Evolutionary conservation across 176 grass and related monocot species (phyloP), one percentile per base, ranked within the genome.

Genomic region (Poa pratensis): DNA sequence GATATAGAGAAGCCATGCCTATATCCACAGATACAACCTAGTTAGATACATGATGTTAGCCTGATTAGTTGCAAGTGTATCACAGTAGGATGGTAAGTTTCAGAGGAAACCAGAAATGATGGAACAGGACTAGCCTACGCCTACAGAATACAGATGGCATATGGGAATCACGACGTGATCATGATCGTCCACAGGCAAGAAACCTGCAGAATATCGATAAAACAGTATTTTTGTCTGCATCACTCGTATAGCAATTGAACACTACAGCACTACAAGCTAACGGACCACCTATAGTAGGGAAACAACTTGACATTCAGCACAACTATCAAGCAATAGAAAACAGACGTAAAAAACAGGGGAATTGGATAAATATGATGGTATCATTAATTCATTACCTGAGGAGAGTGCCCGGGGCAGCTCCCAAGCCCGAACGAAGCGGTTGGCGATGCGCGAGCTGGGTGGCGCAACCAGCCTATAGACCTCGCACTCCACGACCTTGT

Each of bases 401-500:
- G 71, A 50, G 71, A 74, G 43, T 46, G 70, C 70, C 70, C 70
- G 70, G 12, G 70, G 70, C 22, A 73, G 22, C 43, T 73, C 70
- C 70, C 70, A 73, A 26, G 70, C 22, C 70, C 70, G 43, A 23
- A 73, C 70, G 43, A 73, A 73, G 45, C 71, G 71, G 46, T 13
- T 74, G 45, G 71, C 71, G 43, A 74, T 50, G 23, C 24, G 1
- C 23, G 8, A 51, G 71, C 71, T 74, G 6, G 71, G 71, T 15
- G 71, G 71, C 24, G 71, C 71, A 74, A 74, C 71, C 9, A 74
- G 24, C 15, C 45, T 45, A 51, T 74, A 74, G 45, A 74, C 45
- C 71, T 74, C 15, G 71, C 71, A 74, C 23, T 51, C 45, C 71
- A 74, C 24, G 14, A 74, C 46, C 46, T 74, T 74, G 71, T 45